A percentile compares a stretch with the other conserved stretches of the same genome.
These are phyloP conservation scores for Tolypocladium nubicola DNA, from an alignment of 2,329 filamentous ascomycete species.

Conservation along the genomic window DNA sequence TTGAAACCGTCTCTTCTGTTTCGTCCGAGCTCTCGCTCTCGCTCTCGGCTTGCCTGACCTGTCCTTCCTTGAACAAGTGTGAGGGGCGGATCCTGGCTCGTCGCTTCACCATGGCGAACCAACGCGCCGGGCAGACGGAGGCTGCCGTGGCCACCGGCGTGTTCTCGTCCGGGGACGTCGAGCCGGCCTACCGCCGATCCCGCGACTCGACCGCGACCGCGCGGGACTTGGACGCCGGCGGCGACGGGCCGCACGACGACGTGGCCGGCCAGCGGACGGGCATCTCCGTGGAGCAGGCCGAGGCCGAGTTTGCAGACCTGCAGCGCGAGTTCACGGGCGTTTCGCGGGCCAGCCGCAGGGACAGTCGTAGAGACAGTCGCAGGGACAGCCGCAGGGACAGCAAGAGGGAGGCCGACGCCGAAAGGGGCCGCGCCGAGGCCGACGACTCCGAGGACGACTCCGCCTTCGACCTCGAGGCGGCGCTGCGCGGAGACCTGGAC, in stretches of 20 bases:
- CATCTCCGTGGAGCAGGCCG: constrained; percentile 56
- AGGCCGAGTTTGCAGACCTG: constrained; percentile 61
- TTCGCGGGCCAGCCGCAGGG: constrained; percentile 37
- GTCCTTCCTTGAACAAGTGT: too few relatives aligned
- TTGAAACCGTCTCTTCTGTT: neutral
- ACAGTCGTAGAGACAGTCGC: neutral
- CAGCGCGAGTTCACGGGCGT: constrained; percentile 48
- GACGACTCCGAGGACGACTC: constrained; percentile 32
- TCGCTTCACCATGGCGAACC: neutral
- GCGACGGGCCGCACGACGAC: neutral
- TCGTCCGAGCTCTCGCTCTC: neutral
- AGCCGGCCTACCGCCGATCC: neutral
- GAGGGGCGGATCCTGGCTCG: neutral
- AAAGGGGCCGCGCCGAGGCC: constrained; percentile 37
- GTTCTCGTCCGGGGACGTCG: neutral
- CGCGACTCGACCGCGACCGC: neutral
- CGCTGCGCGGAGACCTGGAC: constrained; percentile 59
- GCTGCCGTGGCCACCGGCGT: neutral
- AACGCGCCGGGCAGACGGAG: neutral
- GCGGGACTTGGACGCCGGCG: neutral
- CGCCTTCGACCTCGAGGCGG: constrained; percentile 64
- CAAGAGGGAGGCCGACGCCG: constrained; percentile 35
- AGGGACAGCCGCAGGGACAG: constrained; percentile 26
- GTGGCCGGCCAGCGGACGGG: constrained; percentile 18
- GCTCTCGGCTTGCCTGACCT: neutral